A percentile compares a stretch with the other conserved stretches of the same genome.
phyloP scores from a whole-genome alignment of 805 yeast species.

The Sugiyamaella mastotermitis region DNA sequence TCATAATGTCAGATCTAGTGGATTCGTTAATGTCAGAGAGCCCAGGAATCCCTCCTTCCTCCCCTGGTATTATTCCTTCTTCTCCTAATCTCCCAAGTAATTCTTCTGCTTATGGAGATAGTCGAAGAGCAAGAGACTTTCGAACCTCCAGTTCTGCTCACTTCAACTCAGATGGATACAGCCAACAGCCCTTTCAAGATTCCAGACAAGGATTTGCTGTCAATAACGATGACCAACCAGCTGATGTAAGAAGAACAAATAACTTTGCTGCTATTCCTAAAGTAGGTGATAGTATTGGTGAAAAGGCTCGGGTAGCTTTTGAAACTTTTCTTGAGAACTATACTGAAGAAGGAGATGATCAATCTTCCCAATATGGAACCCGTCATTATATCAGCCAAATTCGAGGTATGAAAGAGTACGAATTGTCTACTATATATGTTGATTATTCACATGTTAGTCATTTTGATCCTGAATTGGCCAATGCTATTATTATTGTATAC shows the following conservation, averaged over 20 bases:
- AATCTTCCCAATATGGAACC: constrained; percentile 37
- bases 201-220: constrained; percentile 1
- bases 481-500: constrained; percentile 85
- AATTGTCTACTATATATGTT: constrained; percentile 70
- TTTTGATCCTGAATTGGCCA: constrained; percentile 72
- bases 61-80: no score
- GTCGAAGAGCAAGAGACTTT: background rate
- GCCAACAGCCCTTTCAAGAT: background rate
- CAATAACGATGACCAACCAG: constrained; percentile 11
- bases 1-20: constrained; percentile 10
- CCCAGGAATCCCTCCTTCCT: constrained; percentile 1
- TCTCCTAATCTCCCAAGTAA: constrained; percentile 7
- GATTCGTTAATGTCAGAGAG: constrained; percentile 11
- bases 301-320: constrained; percentile 85
- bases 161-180: no score
- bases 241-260: constrained; percentile 8
- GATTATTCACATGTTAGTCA: constrained; percentile 75
- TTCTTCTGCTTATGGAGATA: background rate
- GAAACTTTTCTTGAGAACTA: constrained; percentile 75
- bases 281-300: constrained; percentile 88
- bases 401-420: constrained; percentile 70
- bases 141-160: background rate
- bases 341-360: constrained; percentile 36
- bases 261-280: constrained; percentile 57
- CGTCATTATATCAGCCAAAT: constrained; percentile 71